Evolutionary conservation across 163 green algal species (phyloP).

Genomic region (Scenedesmus sp.): DNA sequence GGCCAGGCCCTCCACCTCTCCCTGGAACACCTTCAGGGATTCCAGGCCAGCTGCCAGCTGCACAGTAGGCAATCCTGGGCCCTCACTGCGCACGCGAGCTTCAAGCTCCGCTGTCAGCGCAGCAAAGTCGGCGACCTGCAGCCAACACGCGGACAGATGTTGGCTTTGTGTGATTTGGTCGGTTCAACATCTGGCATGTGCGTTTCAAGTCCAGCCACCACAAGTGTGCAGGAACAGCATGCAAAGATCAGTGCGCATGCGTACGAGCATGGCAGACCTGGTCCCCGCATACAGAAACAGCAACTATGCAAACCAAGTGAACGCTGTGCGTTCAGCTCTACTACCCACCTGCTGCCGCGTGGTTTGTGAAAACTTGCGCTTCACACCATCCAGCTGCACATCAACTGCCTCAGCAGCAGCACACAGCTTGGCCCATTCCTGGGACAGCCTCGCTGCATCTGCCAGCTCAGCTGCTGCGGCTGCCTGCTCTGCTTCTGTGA

Average conservation of each 20-base stretch:
- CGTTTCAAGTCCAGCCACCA: background rate
- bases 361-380: constrained; percentile 80
- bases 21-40: constrained; percentile 72
- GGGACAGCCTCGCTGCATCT: constrained; percentile 45
- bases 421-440: constrained; percentile 70
- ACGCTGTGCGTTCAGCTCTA: background rate
- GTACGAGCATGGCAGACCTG: no score
- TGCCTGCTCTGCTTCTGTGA: constrained; percentile 44
- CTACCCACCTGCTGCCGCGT: constrained; percentile 74
- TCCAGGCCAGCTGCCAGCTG: constrained; percentile 75
- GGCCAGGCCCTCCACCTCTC: constrained; percentile 56
- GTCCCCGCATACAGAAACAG: background rate
- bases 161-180: background rate
- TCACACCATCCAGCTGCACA: constrained; percentile 77
- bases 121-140: constrained; percentile 73
- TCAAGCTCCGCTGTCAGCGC: constrained; percentile 65
- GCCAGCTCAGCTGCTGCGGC: constrained; percentile 56
- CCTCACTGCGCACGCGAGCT: constrained; percentile 66
- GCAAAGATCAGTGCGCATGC: no score
- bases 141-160: background rate
- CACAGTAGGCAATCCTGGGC: constrained; percentile 74
- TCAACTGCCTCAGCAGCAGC: constrained; percentile 78
- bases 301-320: background rate
- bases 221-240: no score
- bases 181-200: no score